Conservation (phyloP, 2,329 filamentous ascomycete genomes). For the Diplodia seriata region DNA sequence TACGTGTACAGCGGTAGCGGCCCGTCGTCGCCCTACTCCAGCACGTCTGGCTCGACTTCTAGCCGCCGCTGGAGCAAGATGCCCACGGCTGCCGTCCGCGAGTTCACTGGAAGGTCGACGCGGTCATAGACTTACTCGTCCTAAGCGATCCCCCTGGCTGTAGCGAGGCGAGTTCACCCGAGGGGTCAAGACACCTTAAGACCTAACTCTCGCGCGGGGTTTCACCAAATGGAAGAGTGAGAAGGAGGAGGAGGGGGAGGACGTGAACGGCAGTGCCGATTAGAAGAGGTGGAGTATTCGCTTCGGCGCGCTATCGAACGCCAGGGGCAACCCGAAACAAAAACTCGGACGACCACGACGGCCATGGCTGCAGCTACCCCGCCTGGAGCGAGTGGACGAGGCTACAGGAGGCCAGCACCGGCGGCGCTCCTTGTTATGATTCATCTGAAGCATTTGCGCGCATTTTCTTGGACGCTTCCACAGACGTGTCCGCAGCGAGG, state of each 20-base stretch:
- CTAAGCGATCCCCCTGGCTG: slow-evolving; percentile 22
- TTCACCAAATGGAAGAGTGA: neutral
- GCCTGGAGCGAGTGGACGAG: slow-evolving; percentile 30
- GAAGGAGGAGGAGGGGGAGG: neutral
- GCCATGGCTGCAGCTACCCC: slow-evolving; percentile 28
- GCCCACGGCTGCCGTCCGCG: slow-evolving; percentile 44
- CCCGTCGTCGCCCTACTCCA: slow-evolving; percentile 43
- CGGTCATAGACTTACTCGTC: slow-evolving; percentile 10
- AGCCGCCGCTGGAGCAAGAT: slow-evolving; percentile 46
- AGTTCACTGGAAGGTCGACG: slow-evolving; percentile 36
- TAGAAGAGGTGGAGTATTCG: neutral
- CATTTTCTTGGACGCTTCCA: slow-evolving; percentile 15
- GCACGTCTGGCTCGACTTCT: slow-evolving; percentile 39
- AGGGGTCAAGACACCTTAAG: slow-evolving; percentile 10
- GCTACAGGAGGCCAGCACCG: slow-evolving; percentile 13
- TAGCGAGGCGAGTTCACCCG: neutral
- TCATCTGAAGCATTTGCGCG: slow-evolving; percentile 27
- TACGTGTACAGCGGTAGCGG: slow-evolving; percentile 71
- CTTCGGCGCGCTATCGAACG: slow-evolving; percentile 9
- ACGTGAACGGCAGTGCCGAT: slow-evolving; percentile 5
- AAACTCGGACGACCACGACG: slow-evolving; percentile 27
- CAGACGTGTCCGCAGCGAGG: neutral
- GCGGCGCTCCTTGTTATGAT: slow-evolving; percentile 17
- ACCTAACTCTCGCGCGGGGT: neutral
- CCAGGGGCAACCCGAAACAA: slow-evolving; percentile 4